phyloP scores from a whole-genome alignment of 2,329 filamentous ascomycete genomes.

The Dryadomyces sulphureus region DNA sequence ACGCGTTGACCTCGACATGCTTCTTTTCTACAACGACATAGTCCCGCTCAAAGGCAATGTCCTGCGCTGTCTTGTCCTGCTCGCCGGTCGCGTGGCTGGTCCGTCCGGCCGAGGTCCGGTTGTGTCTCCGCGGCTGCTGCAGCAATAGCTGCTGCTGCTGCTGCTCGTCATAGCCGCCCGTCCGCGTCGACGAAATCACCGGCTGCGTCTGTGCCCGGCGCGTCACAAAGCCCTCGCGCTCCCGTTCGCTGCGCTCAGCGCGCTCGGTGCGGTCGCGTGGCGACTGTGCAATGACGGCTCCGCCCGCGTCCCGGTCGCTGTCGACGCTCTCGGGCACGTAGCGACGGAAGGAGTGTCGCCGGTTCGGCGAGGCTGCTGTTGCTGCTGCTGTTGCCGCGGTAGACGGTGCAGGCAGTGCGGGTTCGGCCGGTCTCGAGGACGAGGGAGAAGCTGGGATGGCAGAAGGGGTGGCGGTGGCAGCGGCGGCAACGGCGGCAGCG shows the following conservation, averaged over 20 bases:
- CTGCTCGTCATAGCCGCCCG: conserved; percentile 23
- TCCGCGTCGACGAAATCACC: conserved; percentile 31
- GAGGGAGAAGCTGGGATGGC: background rate
- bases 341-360: conserved; percentile 25
- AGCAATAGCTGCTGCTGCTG: no score
- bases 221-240: conserved; percentile 26
- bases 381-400: background rate
- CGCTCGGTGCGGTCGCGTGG: conserved; percentile 6
- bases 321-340: conserved; percentile 17
- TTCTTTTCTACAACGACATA: conserved; percentile 94
- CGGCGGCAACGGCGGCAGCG: background rate
- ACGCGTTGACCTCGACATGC: conserved; percentile 89
- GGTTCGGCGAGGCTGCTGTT: conserved; percentile 15
- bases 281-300: conserved; percentile 5
- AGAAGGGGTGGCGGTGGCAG: background rate
- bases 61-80: conserved; percentile 62
- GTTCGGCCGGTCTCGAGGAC: background rate
- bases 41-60: conserved; percentile 80
- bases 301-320: conserved; percentile 19
- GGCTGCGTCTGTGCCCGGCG: conserved; percentile 26
- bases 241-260: conserved; percentile 3
- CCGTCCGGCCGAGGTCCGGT: conserved; percentile 21
- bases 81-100: conserved; percentile 23
- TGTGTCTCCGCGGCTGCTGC: conserved; percentile 22
- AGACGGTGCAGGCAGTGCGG: background rate